A percentile compares a stretch with the other conserved stretches of the same genome.
Evolutionary conservation across 345 rosid genomes (phyloP).

Genomic region (Boechera stricta): DNA sequence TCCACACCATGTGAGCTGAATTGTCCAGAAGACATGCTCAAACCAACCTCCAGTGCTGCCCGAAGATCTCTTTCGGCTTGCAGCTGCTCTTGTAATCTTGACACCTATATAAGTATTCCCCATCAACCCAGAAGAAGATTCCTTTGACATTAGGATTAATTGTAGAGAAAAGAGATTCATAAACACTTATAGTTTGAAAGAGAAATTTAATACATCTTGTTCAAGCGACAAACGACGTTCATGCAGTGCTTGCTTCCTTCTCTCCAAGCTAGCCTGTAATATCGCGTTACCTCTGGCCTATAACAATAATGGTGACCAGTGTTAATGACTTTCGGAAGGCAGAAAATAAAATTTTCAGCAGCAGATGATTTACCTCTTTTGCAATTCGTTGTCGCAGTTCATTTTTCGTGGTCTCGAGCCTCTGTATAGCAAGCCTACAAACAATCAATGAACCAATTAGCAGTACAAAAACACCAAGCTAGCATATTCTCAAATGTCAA

Average conservation of each 20-base stretch:
- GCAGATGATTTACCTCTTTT: slow-evolving; percentile 71
- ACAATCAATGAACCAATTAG: slow-evolving; percentile 34
- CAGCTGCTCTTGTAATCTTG: slow-evolving; percentile 97
- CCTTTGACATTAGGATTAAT: slow-evolving; percentile 12
- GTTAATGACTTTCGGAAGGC: slow-evolving; percentile 26
- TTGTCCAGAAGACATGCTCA: slow-evolving; percentile 98
- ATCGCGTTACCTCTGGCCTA: slow-evolving; percentile 98
- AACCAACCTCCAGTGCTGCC: slow-evolving; percentile 96
- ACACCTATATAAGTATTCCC: slow-evolving; percentile 60
- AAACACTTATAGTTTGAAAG: slow-evolving; percentile 23
- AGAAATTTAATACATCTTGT: slow-evolving; percentile 75
- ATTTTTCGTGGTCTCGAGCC: slow-evolving; percentile 94
- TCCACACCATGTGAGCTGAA: slow-evolving; percentile 88
- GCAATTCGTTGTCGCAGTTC: slow-evolving; percentile 93
- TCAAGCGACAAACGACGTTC: slow-evolving; percentile 98
- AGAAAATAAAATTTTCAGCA: slow-evolving; percentile 25
- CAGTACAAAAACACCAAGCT: slow-evolving; percentile 10
- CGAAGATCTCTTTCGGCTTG: slow-evolving; percentile 99
- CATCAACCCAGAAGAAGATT: slow-evolving; percentile 26
- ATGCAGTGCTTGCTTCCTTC: slow-evolving; percentile 98
- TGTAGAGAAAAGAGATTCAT: slow-evolving; percentile 2
- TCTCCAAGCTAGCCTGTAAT: slow-evolving; percentile 94
- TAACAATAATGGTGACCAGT: slow-evolving; percentile 31
- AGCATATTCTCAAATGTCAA: slow-evolving; percentile 4
- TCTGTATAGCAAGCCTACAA: slow-evolving; percentile 92